A percentile compares a stretch with the other conserved stretches of the same genome.
These are phyloP conservation scores for Pyrenopolyporus hunteri DNA, from an alignment of 495 filamentous ascomycete genomes.

Conservation along the genomic window DNA sequence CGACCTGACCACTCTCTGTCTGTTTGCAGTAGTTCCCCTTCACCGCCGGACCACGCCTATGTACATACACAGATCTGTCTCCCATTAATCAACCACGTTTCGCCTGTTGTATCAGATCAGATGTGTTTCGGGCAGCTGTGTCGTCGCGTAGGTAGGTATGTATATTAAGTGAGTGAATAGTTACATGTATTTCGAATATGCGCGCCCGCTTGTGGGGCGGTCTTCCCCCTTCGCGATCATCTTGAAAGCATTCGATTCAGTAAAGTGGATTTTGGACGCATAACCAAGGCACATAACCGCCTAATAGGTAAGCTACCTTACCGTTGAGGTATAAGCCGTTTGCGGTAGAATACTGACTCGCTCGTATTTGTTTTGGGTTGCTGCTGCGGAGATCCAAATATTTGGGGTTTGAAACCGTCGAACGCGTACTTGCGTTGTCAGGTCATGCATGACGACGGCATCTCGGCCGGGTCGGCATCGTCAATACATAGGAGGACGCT, in stretches of 20 bases:
- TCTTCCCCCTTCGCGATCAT: background rate
- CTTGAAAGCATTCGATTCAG: constrained; percentile 17
- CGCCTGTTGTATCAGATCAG: constrained; percentile 23
- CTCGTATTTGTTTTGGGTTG: constrained; percentile 21
- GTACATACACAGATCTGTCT: background rate
- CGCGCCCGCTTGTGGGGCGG: constrained; percentile 21
- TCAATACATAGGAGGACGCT: constrained; percentile 15
- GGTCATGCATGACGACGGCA: constrained; percentile 32
- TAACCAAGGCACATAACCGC: no score
- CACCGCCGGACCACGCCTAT: constrained; percentile 26
- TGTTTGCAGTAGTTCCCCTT: constrained; percentile 8
- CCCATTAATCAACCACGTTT: constrained; percentile 23
- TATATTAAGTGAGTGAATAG: no score
- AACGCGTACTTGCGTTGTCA: constrained; percentile 33
- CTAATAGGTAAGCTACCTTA: no score
- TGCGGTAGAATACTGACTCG: constrained; percentile 21
- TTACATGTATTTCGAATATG: constrained; percentile 12
- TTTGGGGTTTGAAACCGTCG: constrained; percentile 31
- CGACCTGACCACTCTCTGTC: background rate
- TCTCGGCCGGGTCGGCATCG: constrained; percentile 28
- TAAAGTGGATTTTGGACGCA: constrained; percentile 3
- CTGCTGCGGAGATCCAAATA: constrained; percentile 26
- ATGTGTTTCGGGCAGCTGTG: constrained; percentile 31
- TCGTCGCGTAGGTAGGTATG: no score
- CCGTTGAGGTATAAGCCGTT: constrained; percentile 15